Evolutionary conservation across 2,329 filamentous ascomycete species (phyloP), one percentile per base, ranked within the genome.

Genomic region (Exophiala dermatitidis): DNA sequence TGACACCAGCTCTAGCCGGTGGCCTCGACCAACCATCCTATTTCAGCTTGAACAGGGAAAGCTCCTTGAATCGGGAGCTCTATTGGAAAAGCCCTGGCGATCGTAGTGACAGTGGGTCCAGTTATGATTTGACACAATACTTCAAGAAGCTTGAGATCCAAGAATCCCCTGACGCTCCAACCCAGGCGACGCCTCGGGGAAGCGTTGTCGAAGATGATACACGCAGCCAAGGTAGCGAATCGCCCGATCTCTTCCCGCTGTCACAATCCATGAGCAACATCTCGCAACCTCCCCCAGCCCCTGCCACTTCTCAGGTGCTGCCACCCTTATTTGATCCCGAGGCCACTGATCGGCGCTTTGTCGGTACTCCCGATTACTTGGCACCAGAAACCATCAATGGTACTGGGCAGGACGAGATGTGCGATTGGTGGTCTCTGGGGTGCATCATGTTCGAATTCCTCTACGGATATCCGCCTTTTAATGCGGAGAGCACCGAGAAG

Each of bases 351-450:
- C 83, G 93, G 50, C 84, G 89, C 37, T 98, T 98, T 64, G 93
- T 98, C 5, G 93, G 93, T 32, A 98, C 93, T 0, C 93, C 93
- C 0, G 93, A 98, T 69, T 98, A 98, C 67, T 79, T 98, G 9
- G 93, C 93, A 0, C 93, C 93, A 0, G 94, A 98, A 68, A 98
- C 94, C 0, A 95, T 98, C 66, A 90, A 89, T 60, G 93, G 94
- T 46, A 84, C 90, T 61, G 90, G 91, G 1, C 93, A 98, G 69
- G 93, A 98, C 65, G 91, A 97, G 69, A 93, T 91, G 62, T 97
- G 93, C 67, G 93, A 98, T 82, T 98, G 93, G 93, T 98, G 93
- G 93, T 97, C 93, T 26, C 79, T 98, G n/a, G 93, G 93, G 0
- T 98, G 94, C 68, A 97, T 98, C 63, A 75, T 97, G 70, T 98